These are phyloP conservation scores for Canna indica DNA, from an alignment of 176 grass and related monocot species.

Conservation along the genomic window DNA sequence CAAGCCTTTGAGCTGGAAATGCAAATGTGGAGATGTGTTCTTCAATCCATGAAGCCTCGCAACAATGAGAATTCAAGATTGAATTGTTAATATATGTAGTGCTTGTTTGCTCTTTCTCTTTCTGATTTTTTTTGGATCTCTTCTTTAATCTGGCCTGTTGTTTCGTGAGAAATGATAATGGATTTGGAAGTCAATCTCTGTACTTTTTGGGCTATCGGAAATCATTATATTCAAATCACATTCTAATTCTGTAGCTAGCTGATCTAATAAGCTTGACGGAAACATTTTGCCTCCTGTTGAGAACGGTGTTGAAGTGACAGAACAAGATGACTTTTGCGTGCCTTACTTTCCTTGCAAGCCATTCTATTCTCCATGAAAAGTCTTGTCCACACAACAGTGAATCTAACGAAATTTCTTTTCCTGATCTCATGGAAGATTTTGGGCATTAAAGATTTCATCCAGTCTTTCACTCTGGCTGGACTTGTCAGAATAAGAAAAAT, in stretches of 20 bases:
- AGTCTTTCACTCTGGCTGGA: too few species aligned
- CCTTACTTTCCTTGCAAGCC: too few species aligned
- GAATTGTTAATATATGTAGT: not conserved
- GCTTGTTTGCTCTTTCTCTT: not conserved
- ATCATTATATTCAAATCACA: not conserved
- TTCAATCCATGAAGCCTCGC: conserved; percentile 67
- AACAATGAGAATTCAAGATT: too few species aligned
- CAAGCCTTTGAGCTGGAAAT: conserved; percentile 91
- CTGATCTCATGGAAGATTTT: not conserved
- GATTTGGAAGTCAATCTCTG: not conserved
- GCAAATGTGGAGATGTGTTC: conserved; percentile 68
- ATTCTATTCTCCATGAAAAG: not conserved
- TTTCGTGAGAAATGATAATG: not conserved
- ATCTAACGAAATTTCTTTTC: not conserved
- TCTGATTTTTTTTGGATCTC: not conserved
- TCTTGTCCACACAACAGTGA: not conserved
- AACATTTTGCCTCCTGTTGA: too few species aligned
- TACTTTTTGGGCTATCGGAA: not conserved
- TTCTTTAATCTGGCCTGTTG: not conserved
- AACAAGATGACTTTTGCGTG: too few species aligned
- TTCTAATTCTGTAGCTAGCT: too few species aligned
- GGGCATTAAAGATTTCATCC: not conserved
- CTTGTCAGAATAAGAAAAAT: too few species aligned
- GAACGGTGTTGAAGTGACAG: too few species aligned
- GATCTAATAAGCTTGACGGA: too few species aligned